Evolutionary conservation across 1,284 basidiomycete species (phyloP), one percentile per base, ranked within the genome.

Genomic region (Vanrija sp.): DNA sequence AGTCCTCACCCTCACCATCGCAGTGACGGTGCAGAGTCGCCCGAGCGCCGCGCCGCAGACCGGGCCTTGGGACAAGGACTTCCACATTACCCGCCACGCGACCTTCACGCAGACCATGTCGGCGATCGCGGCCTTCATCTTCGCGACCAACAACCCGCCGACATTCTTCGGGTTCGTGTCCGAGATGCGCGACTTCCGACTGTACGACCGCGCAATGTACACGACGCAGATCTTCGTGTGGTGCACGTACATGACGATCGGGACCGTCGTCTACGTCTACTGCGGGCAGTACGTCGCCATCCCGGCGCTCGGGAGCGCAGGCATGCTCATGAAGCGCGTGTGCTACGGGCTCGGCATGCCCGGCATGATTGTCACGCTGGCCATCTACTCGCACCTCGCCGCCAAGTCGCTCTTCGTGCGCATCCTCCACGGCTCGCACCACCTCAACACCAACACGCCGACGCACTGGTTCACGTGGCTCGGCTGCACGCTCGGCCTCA

Each of bases 301-400:
- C 3, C 69, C 69, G 5, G 65, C 69, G 3, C 64, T 72, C 20
- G 65, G 69, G 2, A 56, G 49, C 8, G 66, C 65, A 7, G 65
- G 63, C 18, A 43, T 60, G 4, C 27, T 64, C 27, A 48, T 62
- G 50, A 64, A 65, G 58, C 62, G 64, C 49, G 50, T 75, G 45
- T 63, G 64, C 19, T 76, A 75, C 59, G 73, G 73, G 20, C 60
- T 77, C 42, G 71, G 67, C 12, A 47, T 76, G 18, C 71, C 70
- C 0, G 71, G 64, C 16, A 59, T 76, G 2, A 43, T 54, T n/a
- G 56, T 46, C n/a, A 39, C 43, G 5, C 41, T 58, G 6, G 49
- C 53, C 12, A 58, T 58, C 35, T 57, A 43, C 48, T 45, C 53
- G 45, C 45, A 56, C 41, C 51, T 69, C 51, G 38, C 45, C 12